Conservation (phyloP, 2,329 filamentous ascomycete species). For the Rhinocladiella similis region DNA sequence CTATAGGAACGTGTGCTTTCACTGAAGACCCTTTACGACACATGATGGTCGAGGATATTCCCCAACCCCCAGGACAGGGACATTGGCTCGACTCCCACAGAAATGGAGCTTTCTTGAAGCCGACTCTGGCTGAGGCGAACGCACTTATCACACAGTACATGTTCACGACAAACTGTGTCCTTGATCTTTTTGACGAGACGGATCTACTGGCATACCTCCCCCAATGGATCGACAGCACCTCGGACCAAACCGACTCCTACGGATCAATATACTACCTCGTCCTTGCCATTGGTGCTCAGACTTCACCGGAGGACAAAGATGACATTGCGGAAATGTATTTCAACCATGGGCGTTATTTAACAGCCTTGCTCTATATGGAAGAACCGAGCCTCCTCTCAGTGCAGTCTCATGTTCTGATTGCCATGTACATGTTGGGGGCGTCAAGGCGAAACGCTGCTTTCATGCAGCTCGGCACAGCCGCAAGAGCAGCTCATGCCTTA, state of each 20-base stretch:
- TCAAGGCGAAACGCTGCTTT: slow-evolving; percentile 41
- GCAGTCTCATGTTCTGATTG: slow-evolving; percentile 38
- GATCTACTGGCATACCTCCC: slow-evolving; percentile 31
- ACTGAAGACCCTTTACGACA: slow-evolving; percentile 40
- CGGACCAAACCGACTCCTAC: slow-evolving; percentile 41
- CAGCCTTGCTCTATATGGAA: slow-evolving; percentile 37
- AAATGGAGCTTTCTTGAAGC: slow-evolving; percentile 26
- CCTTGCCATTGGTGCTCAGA: slow-evolving; percentile 47
- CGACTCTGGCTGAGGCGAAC: slow-evolving; percentile 29
- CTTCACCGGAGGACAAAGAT: slow-evolving; percentile 36
- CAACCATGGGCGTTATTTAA: slow-evolving; percentile 37
- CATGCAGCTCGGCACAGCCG: slow-evolving; percentile 42
- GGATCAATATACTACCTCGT: slow-evolving; percentile 51
- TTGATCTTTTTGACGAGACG: slow-evolving; percentile 36
- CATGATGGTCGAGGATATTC: slow-evolving; percentile 39
- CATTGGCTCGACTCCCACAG: neutral
- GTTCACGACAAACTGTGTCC: slow-evolving; percentile 31
- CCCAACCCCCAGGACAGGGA: neutral
- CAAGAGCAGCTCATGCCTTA: slow-evolving; percentile 49
- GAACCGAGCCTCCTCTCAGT: slow-evolving; percentile 46
- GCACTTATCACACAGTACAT: slow-evolving; percentile 36
- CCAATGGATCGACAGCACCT: slow-evolving; percentile 35
- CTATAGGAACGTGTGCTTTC: slow-evolving; percentile 42
- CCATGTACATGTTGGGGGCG: slow-evolving; percentile 39
- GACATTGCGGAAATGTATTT: slow-evolving; percentile 37